phyloP scores from a whole-genome alignment of 1,284 basidiomycete species.

The Phellinidium pouzarii region DNA sequence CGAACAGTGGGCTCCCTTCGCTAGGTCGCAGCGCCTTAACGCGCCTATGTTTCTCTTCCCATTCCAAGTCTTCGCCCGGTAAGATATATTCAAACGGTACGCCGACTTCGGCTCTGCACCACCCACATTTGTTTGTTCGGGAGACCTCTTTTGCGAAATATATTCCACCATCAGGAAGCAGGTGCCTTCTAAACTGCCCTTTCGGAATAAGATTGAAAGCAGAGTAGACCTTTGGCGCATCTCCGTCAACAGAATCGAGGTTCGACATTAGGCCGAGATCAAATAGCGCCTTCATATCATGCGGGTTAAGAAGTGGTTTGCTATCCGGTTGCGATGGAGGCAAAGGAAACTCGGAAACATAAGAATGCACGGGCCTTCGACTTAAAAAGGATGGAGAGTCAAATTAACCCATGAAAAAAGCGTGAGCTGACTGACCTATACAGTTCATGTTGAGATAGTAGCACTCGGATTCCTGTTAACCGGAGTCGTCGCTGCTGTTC shows the following conservation, averaged over 20 bases:
- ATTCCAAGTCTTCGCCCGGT: conserved; percentile 30
- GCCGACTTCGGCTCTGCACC: conserved; percentile 55
- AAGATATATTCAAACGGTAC: conserved; percentile 39
- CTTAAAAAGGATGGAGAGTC: conserved; percentile 27
- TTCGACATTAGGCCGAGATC: conserved; percentile 40
- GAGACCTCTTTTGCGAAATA: not conserved
- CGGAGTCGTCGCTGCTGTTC: conserved; percentile 45
- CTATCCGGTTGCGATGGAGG: conserved; percentile 60
- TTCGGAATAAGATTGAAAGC: conserved; percentile 11
- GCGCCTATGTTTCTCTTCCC: conserved; percentile 32
- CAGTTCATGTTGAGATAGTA: conserved; percentile 55
- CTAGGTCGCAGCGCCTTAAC: conserved; percentile 36
- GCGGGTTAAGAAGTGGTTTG: conserved; percentile 44
- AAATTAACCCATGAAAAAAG: not conserved
- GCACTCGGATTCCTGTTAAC: conserved; percentile 46
- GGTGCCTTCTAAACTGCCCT: not conserved
- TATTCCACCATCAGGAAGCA: conserved; percentile 1
- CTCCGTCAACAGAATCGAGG: conserved; percentile 26
- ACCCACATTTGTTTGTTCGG: conserved; percentile 25
- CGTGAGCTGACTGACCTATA: conserved; percentile 43
- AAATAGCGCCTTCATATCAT: conserved; percentile 47
- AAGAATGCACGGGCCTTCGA: conserved; percentile 33
- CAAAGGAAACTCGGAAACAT: conserved; percentile 43
- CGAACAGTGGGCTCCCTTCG: conserved; percentile 48
- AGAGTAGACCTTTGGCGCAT: conserved; percentile 20